phyloP scores from a whole-genome alignment of 202 grass and related monocot species.

The Hordeum pubiflorum region DNA sequence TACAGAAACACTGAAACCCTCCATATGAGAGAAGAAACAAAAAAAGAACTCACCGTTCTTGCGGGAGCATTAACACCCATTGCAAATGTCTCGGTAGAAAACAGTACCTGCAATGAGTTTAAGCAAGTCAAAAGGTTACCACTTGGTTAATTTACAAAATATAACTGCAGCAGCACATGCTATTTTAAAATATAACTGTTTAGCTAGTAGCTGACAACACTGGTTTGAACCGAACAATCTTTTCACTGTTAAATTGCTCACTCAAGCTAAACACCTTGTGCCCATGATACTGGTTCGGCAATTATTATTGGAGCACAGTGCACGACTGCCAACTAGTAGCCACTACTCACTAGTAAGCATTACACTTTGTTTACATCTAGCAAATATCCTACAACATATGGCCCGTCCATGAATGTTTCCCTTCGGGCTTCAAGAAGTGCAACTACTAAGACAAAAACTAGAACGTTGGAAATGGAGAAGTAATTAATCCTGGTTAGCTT shows the following conservation, averaged over 20 bases:
- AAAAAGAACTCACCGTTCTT: slow-evolving; percentile 62
- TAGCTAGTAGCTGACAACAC: neutral
- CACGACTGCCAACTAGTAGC: neutral
- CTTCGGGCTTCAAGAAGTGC: neutral
- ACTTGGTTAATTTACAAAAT: neutral
- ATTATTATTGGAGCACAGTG: neutral
- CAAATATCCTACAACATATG: neutral
- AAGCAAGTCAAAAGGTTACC: neutral
- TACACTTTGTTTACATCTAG: neutral
- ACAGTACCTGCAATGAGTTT: slow-evolving; percentile 61
- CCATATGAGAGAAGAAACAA: slow-evolving; percentile 9
- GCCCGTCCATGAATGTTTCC: neutral
- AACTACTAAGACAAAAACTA: slow-evolving; percentile 1
- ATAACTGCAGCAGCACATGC: neutral
- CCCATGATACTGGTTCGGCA: neutral
- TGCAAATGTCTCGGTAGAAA: slow-evolving; percentile 97
- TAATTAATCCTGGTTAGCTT: neutral
- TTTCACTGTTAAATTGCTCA: neutral
- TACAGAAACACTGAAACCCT: neutral
- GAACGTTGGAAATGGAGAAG: neutral
- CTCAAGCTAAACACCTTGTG: neutral
- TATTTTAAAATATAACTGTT: neutral
- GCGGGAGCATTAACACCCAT: slow-evolving; percentile 99
- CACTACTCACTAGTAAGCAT: slow-evolving; percentile 6
- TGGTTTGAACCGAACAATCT: neutral